Evolutionary conservation across 305 asterid species (phyloP).

Genomic region (Fraxinus floribunda): DNA sequence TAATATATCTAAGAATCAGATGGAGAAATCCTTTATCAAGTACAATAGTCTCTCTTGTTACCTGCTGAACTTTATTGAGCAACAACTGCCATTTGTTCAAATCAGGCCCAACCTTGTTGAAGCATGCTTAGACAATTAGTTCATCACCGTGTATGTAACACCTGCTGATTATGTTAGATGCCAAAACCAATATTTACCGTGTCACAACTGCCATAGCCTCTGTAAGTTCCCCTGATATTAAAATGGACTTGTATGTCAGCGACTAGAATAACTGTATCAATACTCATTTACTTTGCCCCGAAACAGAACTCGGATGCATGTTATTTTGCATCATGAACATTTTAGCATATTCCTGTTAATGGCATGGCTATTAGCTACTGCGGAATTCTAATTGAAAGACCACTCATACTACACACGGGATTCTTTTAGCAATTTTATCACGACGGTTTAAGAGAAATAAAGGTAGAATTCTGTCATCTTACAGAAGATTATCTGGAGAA

Average conservation of each 20-base stretch:
- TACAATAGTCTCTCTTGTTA: not conserved
- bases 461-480: not conserved
- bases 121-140: not conserved
- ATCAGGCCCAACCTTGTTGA: not conserved
- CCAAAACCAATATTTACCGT: not conserved
- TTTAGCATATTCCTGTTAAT: not conserved
- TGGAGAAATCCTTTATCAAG: not conserved
- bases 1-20: not conserved
- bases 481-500: not conserved
- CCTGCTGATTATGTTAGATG: not conserved
- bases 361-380: not conserved
- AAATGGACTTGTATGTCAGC: not conserved
- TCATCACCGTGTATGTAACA: not conserved
- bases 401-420: not conserved
- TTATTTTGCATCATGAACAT: conserved; percentile 3
- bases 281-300: not conserved
- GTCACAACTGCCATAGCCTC: not conserved
- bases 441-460: not conserved
- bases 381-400: not conserved
- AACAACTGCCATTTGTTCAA: not conserved
- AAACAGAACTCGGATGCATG: not conserved
- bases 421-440: not conserved
- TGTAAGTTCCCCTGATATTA: conserved; percentile 9
- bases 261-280: not conserved
- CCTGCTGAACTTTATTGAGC: not conserved